phyloP scores from a whole-genome alignment of 805 yeast species.

The Cephaloascus albidus region DNA sequence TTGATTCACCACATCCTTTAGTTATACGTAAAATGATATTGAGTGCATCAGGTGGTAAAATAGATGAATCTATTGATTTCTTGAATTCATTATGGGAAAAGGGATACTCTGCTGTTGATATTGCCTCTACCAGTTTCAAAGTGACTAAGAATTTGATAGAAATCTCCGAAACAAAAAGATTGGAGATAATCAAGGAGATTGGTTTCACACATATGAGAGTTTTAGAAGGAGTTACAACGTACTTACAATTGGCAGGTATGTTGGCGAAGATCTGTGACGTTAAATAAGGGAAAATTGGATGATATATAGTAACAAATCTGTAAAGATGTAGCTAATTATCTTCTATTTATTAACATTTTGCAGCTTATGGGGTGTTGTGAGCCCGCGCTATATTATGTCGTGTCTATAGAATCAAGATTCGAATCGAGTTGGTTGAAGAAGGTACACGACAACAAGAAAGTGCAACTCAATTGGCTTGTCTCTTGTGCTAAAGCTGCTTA shows the following conservation, averaged over 20 bases:
- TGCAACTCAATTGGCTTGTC: no score
- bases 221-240: conserved; percentile 85
- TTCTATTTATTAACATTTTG: no score
- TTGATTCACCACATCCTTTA: conserved; percentile 93
- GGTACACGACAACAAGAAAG: no score
- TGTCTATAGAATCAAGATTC: no score
- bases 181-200: conserved; percentile 75
- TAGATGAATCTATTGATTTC: conserved; percentile 58
- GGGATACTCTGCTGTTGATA: conserved; percentile 91
- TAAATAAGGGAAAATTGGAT: not conserved
- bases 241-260: conserved; percentile 79
- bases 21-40: conserved; percentile 66
- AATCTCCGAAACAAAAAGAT: conserved; percentile 55
- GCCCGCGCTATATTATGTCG: no score
- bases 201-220: conserved; percentile 91
- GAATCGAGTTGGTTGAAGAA: no score
- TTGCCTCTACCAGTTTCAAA: conserved; percentile 81
- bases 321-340: no score
- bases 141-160: conserved; percentile 73
- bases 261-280: conserved; percentile 45
- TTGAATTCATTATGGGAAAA: conserved; percentile 72
- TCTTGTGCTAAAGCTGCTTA: no score
- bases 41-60: conserved; percentile 26
- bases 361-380: no score
- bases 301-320: conserved; percentile 5